Evolutionary conservation across 2,329 filamentous ascomycete genomes (phyloP), one percentile per base, ranked within the genome.

Genomic region (Aspergillus felis): DNA sequence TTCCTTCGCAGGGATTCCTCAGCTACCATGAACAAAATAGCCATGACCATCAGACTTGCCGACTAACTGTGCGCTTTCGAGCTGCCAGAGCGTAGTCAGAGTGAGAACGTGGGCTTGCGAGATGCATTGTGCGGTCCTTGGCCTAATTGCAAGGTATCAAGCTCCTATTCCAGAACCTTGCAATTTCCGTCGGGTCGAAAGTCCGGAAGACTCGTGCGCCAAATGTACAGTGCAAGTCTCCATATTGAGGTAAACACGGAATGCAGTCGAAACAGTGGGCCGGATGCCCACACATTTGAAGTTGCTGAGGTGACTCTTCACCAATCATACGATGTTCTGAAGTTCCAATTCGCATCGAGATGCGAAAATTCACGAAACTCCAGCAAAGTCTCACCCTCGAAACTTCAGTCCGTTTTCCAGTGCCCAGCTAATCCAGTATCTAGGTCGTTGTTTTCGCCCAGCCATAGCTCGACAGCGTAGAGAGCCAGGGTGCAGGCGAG

Each of bases 401-500:
- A 4, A 24, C 44, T 58, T 89, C 81, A 96, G 74, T 97, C 93
- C 24, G 87, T 88, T 79, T 97, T 97, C 92, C 93, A 97, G 74
- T 97, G 93, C 42, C 85, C 85, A 3, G 86, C 86, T 57, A 91
- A 74, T 29, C 84, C 81, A 32, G 84, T 82, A 66, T 96, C 90
- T 51, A 90, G 84, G 68, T 95, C 90, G 55, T 79, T 75, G 54
- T 76, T 70, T 63, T 89, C 89, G 24, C 91, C 90, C 10, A 97
- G 83, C 69, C 92, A 93, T 54, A 97, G 79, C 76, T 99, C 94
- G 47, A 97, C 82, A 3, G 91, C 89, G 71, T 99, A 99, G 17
- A 97, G 78, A 6, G 84, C 83, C 89, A 97, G 95, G 0, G 92
- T 97, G 51, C 88, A 86, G 5, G 87, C 90, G 46, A 97, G 82